phyloP scores from a whole-genome alignment of 1,284 basidiomycete genomes.

The Cronartium ribicola region DNA sequence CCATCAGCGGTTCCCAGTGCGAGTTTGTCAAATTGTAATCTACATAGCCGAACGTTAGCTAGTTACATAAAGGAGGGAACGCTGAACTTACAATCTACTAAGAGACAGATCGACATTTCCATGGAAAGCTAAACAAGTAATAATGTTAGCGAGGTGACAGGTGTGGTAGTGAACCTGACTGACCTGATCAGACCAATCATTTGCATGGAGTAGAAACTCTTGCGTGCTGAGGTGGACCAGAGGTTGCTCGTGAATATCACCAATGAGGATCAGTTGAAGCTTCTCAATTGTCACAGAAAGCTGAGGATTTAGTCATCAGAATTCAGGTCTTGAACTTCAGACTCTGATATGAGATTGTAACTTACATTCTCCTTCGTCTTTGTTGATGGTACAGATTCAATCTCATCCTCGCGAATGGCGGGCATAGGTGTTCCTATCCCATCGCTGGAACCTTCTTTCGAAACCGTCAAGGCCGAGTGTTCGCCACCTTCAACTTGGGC shows the following conservation, averaged over 20 bases:
- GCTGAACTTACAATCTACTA: conserved; percentile 63
- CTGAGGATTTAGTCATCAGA: conserved; percentile 53
- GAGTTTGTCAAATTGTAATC: conserved; percentile 96
- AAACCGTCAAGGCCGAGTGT: neutral
- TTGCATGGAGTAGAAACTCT: conserved; percentile 74
- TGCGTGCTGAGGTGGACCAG: conserved; percentile 83
- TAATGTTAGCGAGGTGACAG: too few relatives aligned
- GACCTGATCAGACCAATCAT: conserved; percentile 93
- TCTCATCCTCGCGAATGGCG: neutral
- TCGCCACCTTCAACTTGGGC: neutral
- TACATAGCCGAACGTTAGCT: conserved; percentile 3
- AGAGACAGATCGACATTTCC: conserved; percentile 70
- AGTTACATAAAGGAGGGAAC: conserved; percentile 44
- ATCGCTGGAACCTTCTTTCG: neutral
- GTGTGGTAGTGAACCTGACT: conserved; percentile 45
- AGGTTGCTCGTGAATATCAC: conserved; percentile 91
- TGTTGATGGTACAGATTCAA: neutral
- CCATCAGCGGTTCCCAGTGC: conserved; percentile 98
- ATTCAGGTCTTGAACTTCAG: neutral
- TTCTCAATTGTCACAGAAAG: conserved; percentile 80
- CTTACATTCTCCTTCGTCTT: neutral
- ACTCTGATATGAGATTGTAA: neutral
- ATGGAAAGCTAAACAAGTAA: conserved; percentile 64
- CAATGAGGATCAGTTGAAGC: conserved; percentile 87
- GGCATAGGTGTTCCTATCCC: neutral